Percentiles rank a stretch among this genome's conserved stretches.
Evolutionary conservation across 2,329 filamentous ascomycete species (phyloP).

Genomic region (Fusarium guadeloupense): DNA sequence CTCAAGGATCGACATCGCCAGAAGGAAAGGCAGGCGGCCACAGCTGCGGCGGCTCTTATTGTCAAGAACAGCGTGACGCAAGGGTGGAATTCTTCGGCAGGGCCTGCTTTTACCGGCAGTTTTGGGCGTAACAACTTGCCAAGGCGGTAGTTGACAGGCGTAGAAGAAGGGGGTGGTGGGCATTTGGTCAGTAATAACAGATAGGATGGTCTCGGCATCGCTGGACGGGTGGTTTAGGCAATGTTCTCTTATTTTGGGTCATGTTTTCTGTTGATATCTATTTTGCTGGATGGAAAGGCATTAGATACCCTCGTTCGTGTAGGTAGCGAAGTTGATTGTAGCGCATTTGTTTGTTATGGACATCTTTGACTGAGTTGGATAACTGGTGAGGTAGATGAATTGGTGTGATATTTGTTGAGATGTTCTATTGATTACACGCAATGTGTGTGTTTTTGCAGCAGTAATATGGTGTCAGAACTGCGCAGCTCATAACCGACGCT

Average conservation of each 20-base stretch:
- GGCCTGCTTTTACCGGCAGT: slow-evolving; percentile 46
- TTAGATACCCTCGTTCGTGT: slow-evolving; percentile 45
- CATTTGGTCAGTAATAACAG: neutral
- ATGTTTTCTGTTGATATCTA: slow-evolving; percentile 34
- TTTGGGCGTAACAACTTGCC: slow-evolving; percentile 60
- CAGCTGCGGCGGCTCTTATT: slow-evolving; percentile 91
- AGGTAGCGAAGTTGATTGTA: slow-evolving; percentile 33
- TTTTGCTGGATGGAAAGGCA: slow-evolving; percentile 41
- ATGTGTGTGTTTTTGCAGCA: neutral
- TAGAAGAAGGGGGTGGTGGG: slow-evolving; percentile 5
- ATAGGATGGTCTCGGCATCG: neutral
- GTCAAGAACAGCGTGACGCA: slow-evolving; percentile 85
- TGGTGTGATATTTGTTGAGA: neutral
- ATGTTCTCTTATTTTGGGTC: slow-evolving; percentile 17
- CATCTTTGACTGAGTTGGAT: neutral
- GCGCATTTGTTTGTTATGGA: slow-evolving; percentile 22
- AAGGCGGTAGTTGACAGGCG: slow-evolving; percentile 53
- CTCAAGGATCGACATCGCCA: slow-evolving; percentile 90
- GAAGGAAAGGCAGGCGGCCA: slow-evolving; percentile 90
- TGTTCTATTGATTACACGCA: neutral
- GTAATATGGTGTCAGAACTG: no score
- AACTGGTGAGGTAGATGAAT: slow-evolving; percentile 7
- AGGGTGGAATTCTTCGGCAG: slow-evolving; percentile 59
- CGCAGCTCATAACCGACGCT: no score
- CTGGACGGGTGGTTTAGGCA: neutral